Percentiles rank a stretch among this genome's conserved stretches.
These are phyloP conservation scores for Candida rishiriensis DNA, from an alignment of 805 yeast species.

Conservation along the genomic window DNA sequence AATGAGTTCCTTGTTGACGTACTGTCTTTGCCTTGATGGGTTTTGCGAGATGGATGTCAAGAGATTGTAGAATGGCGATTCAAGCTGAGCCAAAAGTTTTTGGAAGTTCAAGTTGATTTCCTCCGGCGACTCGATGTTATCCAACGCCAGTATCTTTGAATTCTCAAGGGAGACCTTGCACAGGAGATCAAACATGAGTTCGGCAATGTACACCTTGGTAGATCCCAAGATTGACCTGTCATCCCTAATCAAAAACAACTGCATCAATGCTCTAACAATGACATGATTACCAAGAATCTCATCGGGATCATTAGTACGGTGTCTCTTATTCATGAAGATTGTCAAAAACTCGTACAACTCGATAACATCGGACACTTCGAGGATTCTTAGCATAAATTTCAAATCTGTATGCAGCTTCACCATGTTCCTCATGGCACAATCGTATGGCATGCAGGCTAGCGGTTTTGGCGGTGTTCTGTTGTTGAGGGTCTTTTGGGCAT, in stretches of 20 bases:
- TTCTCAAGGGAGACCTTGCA: conserved; percentile 20
- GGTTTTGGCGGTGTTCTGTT: conserved; percentile 43
- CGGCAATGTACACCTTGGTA: conserved; percentile 29
- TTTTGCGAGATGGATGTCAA: conserved; percentile 52
- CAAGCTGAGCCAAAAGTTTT: conserved; percentile 40
- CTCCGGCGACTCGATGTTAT: conserved; percentile 9
- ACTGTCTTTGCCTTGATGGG: conserved; percentile 79
- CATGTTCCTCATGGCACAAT: conserved; percentile 14
- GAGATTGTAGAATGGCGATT: conserved; percentile 42
- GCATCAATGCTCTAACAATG: conserved; percentile 60
- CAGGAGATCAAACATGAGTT: conserved; percentile 30
- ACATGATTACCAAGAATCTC: conserved; percentile 36
- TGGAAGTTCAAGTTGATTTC: conserved; percentile 19
- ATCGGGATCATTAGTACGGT: conserved; percentile 19
- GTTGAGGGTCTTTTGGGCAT: conserved; percentile 43
- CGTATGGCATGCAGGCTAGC: conserved; percentile 25
- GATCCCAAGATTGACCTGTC: conserved; percentile 56
- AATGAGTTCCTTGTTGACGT: conserved; percentile 49
- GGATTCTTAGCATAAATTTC: conserved; percentile 29
- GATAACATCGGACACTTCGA: conserved; percentile 24
- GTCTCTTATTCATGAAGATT: conserved; percentile 24
- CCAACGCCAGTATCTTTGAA: conserved; percentile 14
- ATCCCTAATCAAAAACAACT: conserved; percentile 57
- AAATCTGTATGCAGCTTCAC: conserved; percentile 35
- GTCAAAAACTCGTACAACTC: conserved; percentile 24